Conservation (phyloP, 306 rosid genomes). For the Fragaria ananassa region DNA sequence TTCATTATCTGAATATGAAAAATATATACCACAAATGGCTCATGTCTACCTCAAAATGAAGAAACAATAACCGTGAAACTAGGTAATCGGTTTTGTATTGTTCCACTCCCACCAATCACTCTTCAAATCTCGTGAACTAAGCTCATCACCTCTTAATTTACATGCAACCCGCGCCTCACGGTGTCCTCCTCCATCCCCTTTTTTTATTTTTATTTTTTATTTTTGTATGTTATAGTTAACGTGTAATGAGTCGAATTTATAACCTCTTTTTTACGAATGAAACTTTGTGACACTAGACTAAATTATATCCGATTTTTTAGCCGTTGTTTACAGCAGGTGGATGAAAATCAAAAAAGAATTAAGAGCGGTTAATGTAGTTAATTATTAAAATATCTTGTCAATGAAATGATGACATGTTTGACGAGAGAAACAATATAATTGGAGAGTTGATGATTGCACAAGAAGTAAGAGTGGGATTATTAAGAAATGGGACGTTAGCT, state of each 20-base stretch:
- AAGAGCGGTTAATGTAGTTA: background rate
- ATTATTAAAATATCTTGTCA: background rate
- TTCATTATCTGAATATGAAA: background rate
- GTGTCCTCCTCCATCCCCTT: too few relatives aligned
- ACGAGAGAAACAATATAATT: background rate
- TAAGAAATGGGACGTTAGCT: slow-evolving; percentile 67
- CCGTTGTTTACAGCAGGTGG: too few relatives aligned
- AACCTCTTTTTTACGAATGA: too few relatives aligned
- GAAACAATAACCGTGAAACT: background rate
- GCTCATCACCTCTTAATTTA: background rate
- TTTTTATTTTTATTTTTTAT: too few relatives aligned
- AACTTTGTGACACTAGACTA: too few relatives aligned
- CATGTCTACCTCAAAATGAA: background rate
- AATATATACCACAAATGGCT: background rate
- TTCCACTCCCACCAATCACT: background rate
- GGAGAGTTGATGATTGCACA: slow-evolving; percentile 47
- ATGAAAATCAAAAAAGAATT: too few relatives aligned
- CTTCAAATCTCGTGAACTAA: background rate
- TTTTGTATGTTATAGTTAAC: too few relatives aligned
- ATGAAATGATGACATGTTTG: background rate
- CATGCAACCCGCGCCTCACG: background rate
- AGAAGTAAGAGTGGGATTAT: slow-evolving; percentile 17
- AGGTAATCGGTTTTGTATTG: background rate
- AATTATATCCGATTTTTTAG: too few relatives aligned
- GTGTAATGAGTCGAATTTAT: too few relatives aligned